Evolutionary conservation across 768 basidiomycete genomes (phyloP).

Genomic region (Sporobolomyces phaffii): DNA sequence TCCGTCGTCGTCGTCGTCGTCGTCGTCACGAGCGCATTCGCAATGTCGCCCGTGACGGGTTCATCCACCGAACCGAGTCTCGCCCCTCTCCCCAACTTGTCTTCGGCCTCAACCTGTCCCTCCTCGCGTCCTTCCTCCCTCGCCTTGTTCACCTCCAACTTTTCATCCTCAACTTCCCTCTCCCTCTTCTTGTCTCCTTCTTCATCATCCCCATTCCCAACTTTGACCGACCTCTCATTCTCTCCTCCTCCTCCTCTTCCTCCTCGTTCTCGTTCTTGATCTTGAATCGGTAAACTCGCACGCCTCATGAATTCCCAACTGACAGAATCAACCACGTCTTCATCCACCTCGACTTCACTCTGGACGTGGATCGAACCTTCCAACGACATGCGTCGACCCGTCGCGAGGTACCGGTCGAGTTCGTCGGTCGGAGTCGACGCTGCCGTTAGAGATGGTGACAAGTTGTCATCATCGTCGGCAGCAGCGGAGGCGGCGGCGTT

Average conservation of each 20-base stretch:
- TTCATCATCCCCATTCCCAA: neutral
- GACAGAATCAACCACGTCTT: neutral
- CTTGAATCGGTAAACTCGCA: neutral
- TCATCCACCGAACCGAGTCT: neutral
- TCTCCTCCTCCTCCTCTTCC: neutral
- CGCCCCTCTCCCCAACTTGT: neutral
- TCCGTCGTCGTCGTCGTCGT: neutral
- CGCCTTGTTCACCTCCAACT: neutral
- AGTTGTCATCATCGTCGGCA: no score
- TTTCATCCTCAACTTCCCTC: neutral
- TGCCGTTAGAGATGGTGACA: neutral
- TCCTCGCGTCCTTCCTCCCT: neutral
- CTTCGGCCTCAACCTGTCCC: neutral
- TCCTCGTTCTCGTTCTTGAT: neutral
- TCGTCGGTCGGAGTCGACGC: neutral
- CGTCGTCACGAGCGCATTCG: neutral
- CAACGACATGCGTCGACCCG: constrained; percentile 23
- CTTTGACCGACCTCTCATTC: constrained; percentile 1
- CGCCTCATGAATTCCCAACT: constrained; percentile 10
- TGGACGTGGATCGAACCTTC: constrained; percentile 27
- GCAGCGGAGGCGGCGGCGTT: no score
- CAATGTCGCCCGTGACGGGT: constrained; percentile 6
- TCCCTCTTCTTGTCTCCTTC: neutral
- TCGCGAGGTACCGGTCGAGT: neutral
- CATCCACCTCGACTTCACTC: constrained; percentile 20